Base-by-base conservation (phyloP, 495 filamentous ascomycete species). In the Hyaloscypha hepaticicola region DNA sequence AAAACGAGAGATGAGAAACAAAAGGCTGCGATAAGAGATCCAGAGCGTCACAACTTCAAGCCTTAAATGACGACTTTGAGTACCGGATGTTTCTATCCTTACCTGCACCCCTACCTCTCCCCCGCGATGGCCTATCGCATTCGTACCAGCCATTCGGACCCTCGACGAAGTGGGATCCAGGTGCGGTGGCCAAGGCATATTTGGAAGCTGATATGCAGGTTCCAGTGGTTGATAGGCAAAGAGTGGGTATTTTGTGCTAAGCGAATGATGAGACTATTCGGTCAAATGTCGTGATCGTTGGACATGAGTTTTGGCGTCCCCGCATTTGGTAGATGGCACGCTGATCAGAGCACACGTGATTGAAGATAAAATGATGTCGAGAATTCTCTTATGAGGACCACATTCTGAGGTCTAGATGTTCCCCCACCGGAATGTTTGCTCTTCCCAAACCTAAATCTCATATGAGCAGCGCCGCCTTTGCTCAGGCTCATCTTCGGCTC, bases 211-310 rank as follows among this genome's bases (percentile, higher is more conserved):
- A 45, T 45, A 45, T 45, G 38, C 38, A 45, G 3, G 38, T 14
- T 41, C 45, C 27, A 49, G 58, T 24, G 19, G 31, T 22, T 31
- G 26, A 28, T 22, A 45, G 8, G 27, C 8, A 7, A n/a, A 26
- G 31, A 29, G 45, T 56, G 60, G 60, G 26, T 29, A 48, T 31
- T 49, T 5, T 27, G 19, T 26, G 19, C 25, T 26, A 56, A 55
- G 60, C 51, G 52, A 22, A 65, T 61, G 56, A 33, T 61, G 66
- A 58, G 38, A 56, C 12, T 25, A 24, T 0, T 29, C 38, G 50
- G 11, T 1, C 3, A 8, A 49, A 68, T 68, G 66, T 63, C 61
- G 66, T 68, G 66, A 64, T 68, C 64, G 38, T 21, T 31, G n/a
- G n/a, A 7, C 9, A 1, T 50, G 25, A 27, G n/a, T 33, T 21